Conservation (phyloP, 108 stramenopile genomes). For the Nitzschia sp. region DNA sequence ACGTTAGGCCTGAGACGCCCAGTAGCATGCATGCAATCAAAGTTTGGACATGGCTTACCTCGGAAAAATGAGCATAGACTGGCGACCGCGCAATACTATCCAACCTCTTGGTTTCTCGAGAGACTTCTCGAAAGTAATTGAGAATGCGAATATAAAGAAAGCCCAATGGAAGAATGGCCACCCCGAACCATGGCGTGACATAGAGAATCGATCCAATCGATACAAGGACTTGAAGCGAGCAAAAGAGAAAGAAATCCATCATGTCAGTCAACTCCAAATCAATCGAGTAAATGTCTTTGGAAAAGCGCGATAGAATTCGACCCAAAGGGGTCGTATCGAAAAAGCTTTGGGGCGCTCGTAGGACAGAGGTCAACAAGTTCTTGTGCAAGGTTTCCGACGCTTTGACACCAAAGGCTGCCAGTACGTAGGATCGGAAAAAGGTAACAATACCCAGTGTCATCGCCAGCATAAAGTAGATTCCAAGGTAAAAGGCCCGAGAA, state of each 20-base stretch:
- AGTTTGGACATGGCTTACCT: slow-evolving; percentile 27
- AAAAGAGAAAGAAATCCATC: slow-evolving; percentile 42
- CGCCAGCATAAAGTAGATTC: slow-evolving; percentile 37
- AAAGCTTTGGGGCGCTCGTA: slow-evolving; percentile 86
- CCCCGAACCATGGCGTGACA: slow-evolving; percentile 52
- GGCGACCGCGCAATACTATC: slow-evolving; percentile 91
- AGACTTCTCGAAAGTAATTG: slow-evolving; percentile 75
- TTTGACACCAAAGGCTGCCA: slow-evolving; percentile 66
- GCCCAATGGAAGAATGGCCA: slow-evolving; percentile 39
- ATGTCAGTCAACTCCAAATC: slow-evolving; percentile 60
- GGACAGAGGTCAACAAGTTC: slow-evolving; percentile 57
- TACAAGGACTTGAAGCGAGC: slow-evolving; percentile 38
- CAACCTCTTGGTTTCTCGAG: slow-evolving; percentile 81
- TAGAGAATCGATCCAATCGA: slow-evolving; percentile 47
- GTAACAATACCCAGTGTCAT: slow-evolving; percentile 50
- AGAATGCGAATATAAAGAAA: slow-evolving; percentile 62
- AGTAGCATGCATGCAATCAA: neutral
- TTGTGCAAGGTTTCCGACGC: slow-evolving; percentile 62
- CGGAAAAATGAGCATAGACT: slow-evolving; percentile 92
- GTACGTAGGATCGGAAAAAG: slow-evolving; percentile 54
- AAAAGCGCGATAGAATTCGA: slow-evolving; percentile 83
- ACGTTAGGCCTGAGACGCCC: neutral
- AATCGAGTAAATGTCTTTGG: slow-evolving; percentile 74
- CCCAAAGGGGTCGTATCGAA: slow-evolving; percentile 95
- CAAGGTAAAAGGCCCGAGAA: slow-evolving; percentile 46